A percentile compares a stretch with the other conserved stretches of the same genome.
These are phyloP conservation scores for Paraglomus occultum DNA, from an alignment of 192 early-diverging fungal genomes.

Conservation along the genomic window DNA sequence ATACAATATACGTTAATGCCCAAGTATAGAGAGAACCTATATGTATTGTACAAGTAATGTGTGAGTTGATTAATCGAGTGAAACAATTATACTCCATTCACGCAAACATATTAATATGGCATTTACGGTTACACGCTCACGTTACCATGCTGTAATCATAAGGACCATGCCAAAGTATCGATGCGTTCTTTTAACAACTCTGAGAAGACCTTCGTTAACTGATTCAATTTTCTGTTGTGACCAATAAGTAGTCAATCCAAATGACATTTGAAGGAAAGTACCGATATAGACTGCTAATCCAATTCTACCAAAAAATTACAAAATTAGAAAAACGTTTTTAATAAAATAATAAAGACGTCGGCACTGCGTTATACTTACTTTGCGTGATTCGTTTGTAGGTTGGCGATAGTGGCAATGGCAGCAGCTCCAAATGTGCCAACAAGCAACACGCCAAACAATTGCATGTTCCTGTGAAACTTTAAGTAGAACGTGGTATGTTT, in stretches of 20 bases:
- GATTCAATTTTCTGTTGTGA: not conserved
- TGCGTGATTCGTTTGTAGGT: not conserved
- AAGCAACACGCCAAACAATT: conserved; percentile 20
- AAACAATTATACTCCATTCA: too few relatives aligned
- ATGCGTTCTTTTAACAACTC: conserved; percentile 20
- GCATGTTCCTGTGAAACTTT: conserved; percentile 23
- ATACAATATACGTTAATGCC: not conserved
- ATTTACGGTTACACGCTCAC: not conserved
- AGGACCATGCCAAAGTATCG: not conserved
- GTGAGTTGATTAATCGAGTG: too few relatives aligned
- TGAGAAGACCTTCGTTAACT: conserved; percentile 17
- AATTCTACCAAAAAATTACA: not conserved
- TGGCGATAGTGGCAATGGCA: conserved; percentile 21
- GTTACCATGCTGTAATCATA: conserved; percentile 21
- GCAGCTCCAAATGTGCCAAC: conserved; percentile 24
- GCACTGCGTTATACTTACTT: too few relatives aligned
- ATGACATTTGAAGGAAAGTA: conserved; percentile 14
- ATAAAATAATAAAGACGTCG: too few relatives aligned
- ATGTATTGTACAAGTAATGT: not conserved
- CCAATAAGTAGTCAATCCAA: conserved; percentile 21
- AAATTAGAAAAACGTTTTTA: not conserved
- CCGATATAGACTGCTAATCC: conserved; percentile 16
- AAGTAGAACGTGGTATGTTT: conserved; percentile 23
- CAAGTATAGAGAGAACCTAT: conserved; percentile 8
- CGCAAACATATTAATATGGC: too few relatives aligned